Percentiles rank a stretch among this genome's conserved stretches.
Evolutionary conservation across 768 basidiomycete species (phyloP).

Genomic region (Lactarius vividus): DNA sequence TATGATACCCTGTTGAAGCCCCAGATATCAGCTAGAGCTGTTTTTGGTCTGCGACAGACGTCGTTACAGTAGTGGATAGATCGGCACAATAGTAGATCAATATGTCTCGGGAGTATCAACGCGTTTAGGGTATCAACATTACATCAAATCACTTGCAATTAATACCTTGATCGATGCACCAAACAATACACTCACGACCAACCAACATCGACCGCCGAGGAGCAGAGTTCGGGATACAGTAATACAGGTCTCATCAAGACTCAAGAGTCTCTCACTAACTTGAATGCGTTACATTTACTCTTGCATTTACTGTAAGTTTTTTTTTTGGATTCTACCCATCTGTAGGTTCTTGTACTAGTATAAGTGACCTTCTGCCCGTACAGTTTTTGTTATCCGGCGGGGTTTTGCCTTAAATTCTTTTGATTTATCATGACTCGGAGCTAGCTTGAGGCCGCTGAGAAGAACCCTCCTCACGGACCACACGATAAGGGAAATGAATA

Average conservation of each 20-base stretch:
- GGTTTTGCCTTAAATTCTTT: neutral
- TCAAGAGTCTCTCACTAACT: no score
- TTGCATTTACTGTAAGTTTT: no score
- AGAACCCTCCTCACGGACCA: no score
- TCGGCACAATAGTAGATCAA: neutral
- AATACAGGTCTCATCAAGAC: no score
- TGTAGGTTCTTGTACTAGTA: no score
- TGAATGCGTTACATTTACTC: no score
- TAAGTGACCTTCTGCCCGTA: no score
- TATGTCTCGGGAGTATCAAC: neutral
- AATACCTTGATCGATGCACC: neutral
- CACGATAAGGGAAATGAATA: neutral
- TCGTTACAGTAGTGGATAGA: neutral
- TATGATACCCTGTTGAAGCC: neutral
- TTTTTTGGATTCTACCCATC: no score
- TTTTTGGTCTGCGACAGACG: neutral
- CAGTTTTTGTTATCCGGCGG: neutral
- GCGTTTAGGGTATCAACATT: neutral
- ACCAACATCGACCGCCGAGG: no score
- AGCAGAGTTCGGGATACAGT: no score
- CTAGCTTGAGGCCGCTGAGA: no score
- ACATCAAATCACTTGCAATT: neutral
- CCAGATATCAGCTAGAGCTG: neutral
- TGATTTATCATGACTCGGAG: neutral
- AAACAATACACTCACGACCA: neutral